phyloP scores from a whole-genome alignment of 192 early-diverging fungal genomes.

The Coemansia sp. region DNA sequence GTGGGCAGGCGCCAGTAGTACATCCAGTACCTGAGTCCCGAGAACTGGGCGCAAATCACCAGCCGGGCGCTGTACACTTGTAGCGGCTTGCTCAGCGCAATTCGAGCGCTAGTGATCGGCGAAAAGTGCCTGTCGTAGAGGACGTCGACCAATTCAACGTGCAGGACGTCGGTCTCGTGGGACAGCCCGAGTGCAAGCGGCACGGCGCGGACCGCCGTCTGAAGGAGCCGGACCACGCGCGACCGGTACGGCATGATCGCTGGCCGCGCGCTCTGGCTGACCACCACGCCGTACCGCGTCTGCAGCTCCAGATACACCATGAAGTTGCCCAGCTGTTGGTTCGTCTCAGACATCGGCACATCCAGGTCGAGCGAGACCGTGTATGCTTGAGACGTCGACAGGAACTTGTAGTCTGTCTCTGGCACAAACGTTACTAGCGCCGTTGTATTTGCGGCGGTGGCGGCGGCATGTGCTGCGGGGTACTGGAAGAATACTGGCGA shows the following conservation, averaged over 20 bases:
- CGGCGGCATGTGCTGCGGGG: neutral
- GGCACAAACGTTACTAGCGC: conserved; percentile 35
- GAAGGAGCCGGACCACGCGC: conserved; percentile 8
- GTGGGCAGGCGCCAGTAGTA: conserved; percentile 71
- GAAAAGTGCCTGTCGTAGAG: conserved; percentile 55
- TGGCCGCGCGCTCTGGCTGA: conserved; percentile 52
- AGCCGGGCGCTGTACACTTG: conserved; percentile 60
- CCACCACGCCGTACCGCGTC: conserved; percentile 31
- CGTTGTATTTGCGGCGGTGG: conserved; percentile 12
- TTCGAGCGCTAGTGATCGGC: conserved; percentile 54
- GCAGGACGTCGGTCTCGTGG: conserved; percentile 54
- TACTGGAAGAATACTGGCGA: conserved; percentile 65
- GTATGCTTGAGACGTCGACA: conserved; percentile 63
- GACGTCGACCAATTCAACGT: conserved; percentile 56
- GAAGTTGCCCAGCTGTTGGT: conserved; percentile 65
- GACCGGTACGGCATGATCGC: conserved; percentile 51
- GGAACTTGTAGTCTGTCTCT: conserved; percentile 41
- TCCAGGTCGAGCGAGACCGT: conserved; percentile 58
- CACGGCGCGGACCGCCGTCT: conserved; percentile 27
- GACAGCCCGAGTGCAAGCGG: conserved; percentile 56
- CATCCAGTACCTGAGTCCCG: conserved; percentile 75
- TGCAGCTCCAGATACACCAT: conserved; percentile 66
- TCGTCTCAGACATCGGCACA: conserved; percentile 64
- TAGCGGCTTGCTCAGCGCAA: conserved; percentile 58
- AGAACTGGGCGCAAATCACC: conserved; percentile 62